A percentile compares a stretch with the other conserved stretches of the same genome.
These are phyloP conservation scores for Daedaleopsis nitida DNA, from an alignment of 768 basidiomycete species.

Conservation along the genomic window DNA sequence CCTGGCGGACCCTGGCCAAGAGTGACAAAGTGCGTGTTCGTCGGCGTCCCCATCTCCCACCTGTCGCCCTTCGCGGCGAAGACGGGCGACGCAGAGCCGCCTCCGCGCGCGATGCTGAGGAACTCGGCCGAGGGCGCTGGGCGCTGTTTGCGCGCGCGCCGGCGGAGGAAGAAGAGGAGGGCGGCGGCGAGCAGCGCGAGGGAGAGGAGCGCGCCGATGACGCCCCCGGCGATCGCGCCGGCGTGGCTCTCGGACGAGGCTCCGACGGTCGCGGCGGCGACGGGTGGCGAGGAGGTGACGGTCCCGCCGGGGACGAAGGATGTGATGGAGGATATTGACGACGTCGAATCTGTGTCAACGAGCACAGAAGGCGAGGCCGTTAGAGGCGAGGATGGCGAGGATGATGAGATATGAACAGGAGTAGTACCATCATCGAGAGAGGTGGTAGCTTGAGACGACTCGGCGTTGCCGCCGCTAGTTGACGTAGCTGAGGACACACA, in stretches of 20 bases:
- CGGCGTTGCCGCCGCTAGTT: too few relatives aligned
- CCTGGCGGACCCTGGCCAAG: not conserved
- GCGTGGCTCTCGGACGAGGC: conserved; percentile 14
- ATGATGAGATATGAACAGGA: too few relatives aligned
- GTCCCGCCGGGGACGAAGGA: too few relatives aligned
- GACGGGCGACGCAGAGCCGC: not conserved
- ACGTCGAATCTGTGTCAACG: too few relatives aligned
- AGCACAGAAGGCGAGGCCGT: too few relatives aligned
- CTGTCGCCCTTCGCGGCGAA: not conserved
- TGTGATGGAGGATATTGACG: too few relatives aligned
- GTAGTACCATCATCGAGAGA: too few relatives aligned
- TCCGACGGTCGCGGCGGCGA: too few relatives aligned
- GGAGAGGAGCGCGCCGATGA: conserved; percentile 42
- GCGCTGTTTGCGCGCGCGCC: conserved; percentile 41
- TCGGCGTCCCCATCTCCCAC: not conserved
- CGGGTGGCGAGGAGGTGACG: too few relatives aligned
- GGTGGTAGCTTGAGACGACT: too few relatives aligned
- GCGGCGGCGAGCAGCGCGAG: conserved; percentile 36
- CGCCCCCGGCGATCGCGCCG: conserved; percentile 54
- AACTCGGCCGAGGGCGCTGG: conserved; percentile 63
- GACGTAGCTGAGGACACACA: too few relatives aligned
- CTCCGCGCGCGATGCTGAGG: conserved; percentile 4
- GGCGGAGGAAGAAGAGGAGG: conserved; percentile 29
- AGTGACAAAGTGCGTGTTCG: not conserved
- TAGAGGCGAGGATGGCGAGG: too few relatives aligned